Percentiles rank a stretch among this genome's conserved stretches.
phyloP scores from a whole-genome alignment of 164 flowering plant genomes.

The Chloranthus sessilifolius region DNA sequence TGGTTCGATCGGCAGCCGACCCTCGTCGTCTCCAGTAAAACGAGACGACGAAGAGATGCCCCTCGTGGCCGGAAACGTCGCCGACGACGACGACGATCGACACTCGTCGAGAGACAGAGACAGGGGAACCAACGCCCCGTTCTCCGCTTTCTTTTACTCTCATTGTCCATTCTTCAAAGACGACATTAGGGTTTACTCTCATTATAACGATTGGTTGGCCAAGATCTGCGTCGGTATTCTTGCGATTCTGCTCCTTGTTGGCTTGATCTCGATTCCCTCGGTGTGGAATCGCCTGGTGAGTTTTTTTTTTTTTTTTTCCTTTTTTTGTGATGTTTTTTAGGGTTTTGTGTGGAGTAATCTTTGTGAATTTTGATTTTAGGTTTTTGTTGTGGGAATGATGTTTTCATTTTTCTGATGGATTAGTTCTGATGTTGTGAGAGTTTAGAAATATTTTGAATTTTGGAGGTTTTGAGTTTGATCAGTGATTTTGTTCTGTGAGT shows the following conservation, averaged over 20 bases:
- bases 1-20: constrained; percentile 60
- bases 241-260: constrained; percentile 29
- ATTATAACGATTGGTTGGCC: constrained; percentile 10
- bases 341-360: background rate
- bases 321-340: background rate
- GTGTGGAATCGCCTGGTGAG: constrained; percentile 51
- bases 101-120: constrained; percentile 40
- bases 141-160: too few relatives aligned
- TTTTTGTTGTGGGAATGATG: background rate
- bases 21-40: constrained; percentile 64
- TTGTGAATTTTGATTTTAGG: background rate
- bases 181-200: constrained; percentile 46
- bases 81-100: constrained; percentile 35
- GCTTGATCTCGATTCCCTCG: constrained; percentile 43
- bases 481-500: background rate
- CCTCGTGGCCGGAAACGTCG: constrained; percentile 29
- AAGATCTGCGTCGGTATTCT: constrained; percentile 47
- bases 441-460: background rate
- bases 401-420: background rate
- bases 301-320: background rate
- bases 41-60: constrained; percentile 59
- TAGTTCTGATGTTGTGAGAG: background rate
- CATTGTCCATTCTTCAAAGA: constrained; percentile 26
- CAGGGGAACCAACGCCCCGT: constrained; percentile 21
- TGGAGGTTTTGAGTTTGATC: background rate